A percentile compares a stretch with the other conserved stretches of the same genome.
These are phyloP conservation scores for Schizochytrium sp. DNA, from an alignment of 108 stramenopile genomes.

Conservation along the genomic window DNA sequence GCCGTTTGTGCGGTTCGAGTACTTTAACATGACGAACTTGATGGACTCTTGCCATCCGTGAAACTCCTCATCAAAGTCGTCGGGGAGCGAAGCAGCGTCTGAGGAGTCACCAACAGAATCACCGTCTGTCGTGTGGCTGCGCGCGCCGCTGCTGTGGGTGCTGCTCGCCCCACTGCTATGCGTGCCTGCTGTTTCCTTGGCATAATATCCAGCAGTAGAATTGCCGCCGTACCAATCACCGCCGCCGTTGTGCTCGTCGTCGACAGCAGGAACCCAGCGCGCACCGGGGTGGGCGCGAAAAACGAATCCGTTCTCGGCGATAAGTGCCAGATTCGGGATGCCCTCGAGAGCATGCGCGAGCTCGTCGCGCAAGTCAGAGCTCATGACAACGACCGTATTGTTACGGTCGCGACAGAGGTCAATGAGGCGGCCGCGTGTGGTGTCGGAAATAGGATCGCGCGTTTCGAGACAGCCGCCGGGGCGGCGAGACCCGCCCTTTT, in stretches of 20 bases:
- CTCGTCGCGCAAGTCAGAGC: slow-evolving; percentile 29
- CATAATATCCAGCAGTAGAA: slow-evolving; percentile 20
- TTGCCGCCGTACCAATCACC: slow-evolving; percentile 12
- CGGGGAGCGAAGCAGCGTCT: slow-evolving; percentile 21
- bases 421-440: slow-evolving; percentile 14
- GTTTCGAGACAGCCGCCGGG: not conserved
- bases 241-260: not conserved
- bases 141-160: not conserved
- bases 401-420: slow-evolving; percentile 42
- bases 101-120: not conserved
- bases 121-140: not conserved
- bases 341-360: slow-evolving; percentile 27
- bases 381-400: slow-evolving; percentile 48
- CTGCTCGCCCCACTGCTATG: not conserved
- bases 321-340: slow-evolving; percentile 29
- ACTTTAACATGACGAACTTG: slow-evolving; percentile 48
- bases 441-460: not conserved
- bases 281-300: not conserved
- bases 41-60: slow-evolving; percentile 37
- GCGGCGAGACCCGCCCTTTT: slow-evolving; percentile 20
- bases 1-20: slow-evolving; percentile 53
- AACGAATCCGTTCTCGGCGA: slow-evolving; percentile 46
- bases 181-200: not conserved
- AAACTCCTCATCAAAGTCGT: not conserved
- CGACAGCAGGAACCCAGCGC: not conserved